Evolutionary conservation across 78 protist genomes (phyloP).

Genomic region (Dictyostelium brefeldianum): DNA sequence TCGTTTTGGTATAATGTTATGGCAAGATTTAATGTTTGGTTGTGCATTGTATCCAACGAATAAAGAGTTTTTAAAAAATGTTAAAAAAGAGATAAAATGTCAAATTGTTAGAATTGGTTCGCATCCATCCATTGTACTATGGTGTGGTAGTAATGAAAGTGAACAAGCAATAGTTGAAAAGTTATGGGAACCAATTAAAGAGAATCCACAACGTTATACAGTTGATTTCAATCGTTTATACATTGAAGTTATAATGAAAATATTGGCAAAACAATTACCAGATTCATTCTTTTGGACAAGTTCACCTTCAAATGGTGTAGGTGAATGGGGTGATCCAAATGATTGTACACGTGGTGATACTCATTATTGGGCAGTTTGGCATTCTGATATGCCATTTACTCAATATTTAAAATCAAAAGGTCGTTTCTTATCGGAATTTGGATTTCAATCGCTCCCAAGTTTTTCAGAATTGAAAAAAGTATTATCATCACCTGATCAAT

Average conservation of each 20-base stretch:
- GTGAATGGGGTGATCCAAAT: slow-evolving; percentile 67
- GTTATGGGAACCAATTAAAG: slow-evolving; percentile 62
- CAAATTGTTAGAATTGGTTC: slow-evolving; percentile 79
- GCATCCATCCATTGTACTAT: slow-evolving; percentile 86
- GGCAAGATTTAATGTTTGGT: slow-evolving; percentile 95
- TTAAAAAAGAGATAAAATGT: slow-evolving; percentile 52
- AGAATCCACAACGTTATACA: slow-evolving; percentile 50
- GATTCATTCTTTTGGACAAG: slow-evolving; percentile 86
- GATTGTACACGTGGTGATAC: slow-evolving; percentile 68
- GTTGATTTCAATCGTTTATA: slow-evolving; percentile 83
- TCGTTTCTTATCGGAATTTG: slow-evolving; percentile 92
- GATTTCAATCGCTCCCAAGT: slow-evolving; percentile 89
- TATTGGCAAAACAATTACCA: slow-evolving; percentile 34
- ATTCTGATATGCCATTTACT: slow-evolving; percentile 57
- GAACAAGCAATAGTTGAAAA: slow-evolving; percentile 82
- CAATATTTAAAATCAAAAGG: slow-evolving; percentile 44
- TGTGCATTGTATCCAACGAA: slow-evolving; percentile 92
- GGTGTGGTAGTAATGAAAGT: slow-evolving; percentile 94
- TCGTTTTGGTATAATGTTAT: slow-evolving; percentile 87
- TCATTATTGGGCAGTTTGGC: slow-evolving; percentile 88
- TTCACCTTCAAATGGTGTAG: slow-evolving; percentile 90
- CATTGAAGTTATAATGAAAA: slow-evolving; percentile 61
- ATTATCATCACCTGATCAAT: slow-evolving; percentile 13
- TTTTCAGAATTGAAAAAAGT: slow-evolving; percentile 15
- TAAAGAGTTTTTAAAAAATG: slow-evolving; percentile 81